These are phyloP conservation scores for Dentipellis sp. DNA, from an alignment of 768 basidiomycete genomes.

Conservation along the genomic window DNA sequence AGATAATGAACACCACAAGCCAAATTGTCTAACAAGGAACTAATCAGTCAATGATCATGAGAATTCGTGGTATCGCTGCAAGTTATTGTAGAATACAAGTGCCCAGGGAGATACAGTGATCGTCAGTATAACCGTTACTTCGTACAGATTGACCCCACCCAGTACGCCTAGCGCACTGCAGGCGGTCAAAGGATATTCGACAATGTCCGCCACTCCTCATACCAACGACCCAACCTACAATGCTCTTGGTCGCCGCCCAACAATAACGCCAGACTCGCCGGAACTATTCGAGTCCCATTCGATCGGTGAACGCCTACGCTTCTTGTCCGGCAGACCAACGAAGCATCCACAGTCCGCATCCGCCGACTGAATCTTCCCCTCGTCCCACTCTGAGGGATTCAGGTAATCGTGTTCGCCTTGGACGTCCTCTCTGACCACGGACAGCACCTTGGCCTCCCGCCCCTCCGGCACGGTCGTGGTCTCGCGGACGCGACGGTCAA, in stretches of 20 bases:
- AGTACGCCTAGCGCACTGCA: neutral
- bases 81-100: too few relatives aligned
- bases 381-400: neutral
- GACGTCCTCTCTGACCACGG: constrained; percentile 13
- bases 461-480: neutral
- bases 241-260: neutral
- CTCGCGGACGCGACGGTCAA: neutral
- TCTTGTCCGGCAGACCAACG: constrained; percentile 3
- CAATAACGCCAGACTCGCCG: constrained; percentile 12
- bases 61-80: too few relatives aligned
- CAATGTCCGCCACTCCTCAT: neutral
- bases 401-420: neutral
- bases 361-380: neutral
- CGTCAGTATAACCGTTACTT: neutral
- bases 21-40: too few relatives aligned
- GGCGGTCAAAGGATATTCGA: too few relatives aligned
- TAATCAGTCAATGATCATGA: too few relatives aligned
- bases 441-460: constrained; percentile 10
- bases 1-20: neutral
- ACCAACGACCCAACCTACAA: neutral
- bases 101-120: neutral
- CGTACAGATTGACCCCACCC: neutral
- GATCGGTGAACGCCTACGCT: constrained; percentile 6
- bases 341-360: neutral
- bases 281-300: constrained; percentile 10